A percentile compares a stretch with the other conserved stretches of the same genome.
These are phyloP conservation scores for Leccinum imitatum DNA, from an alignment of 768 basidiomycete species.

Conservation along the genomic window DNA sequence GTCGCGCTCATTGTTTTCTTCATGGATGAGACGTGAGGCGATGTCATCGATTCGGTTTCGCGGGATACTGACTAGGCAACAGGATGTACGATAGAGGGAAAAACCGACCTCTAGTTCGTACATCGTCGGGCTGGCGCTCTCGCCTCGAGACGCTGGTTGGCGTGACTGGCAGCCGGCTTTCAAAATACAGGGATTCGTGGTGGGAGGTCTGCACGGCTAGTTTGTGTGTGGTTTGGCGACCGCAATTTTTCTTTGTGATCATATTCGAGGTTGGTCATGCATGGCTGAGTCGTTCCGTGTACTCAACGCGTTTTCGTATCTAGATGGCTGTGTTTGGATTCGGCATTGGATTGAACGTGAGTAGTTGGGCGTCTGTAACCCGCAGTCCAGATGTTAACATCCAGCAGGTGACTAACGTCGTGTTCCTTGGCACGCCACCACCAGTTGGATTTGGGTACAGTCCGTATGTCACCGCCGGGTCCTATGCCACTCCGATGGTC, in stretches of 20 bases:
- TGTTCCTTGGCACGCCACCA: constrained; percentile 48
- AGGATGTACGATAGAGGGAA: constrained; percentile 51
- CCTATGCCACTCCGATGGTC: constrained; percentile 46
- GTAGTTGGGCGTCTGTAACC: constrained; percentile 1
- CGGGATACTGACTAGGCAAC: constrained; percentile 3
- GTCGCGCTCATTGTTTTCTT: constrained; percentile 46
- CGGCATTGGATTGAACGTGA: constrained; percentile 44
- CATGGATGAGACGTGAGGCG: constrained; percentile 48
- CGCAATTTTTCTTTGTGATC: constrained; percentile 42
- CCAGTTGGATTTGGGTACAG: constrained; percentile 50
- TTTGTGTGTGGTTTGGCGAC: constrained; percentile 47
- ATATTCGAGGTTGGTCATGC: constrained; percentile 37
- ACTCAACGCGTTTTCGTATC: background rate
- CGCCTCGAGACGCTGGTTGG: constrained; percentile 49
- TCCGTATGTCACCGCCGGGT: constrained; percentile 40
- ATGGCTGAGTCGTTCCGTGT: background rate
- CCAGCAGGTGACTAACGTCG: constrained; percentile 50
- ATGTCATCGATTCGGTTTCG: background rate
- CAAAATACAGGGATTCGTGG: constrained; percentile 46
- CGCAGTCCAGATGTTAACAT: background rate
- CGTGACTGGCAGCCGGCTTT: constrained; percentile 45
- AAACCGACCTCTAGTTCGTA: constrained; percentile 29
- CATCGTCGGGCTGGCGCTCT: constrained; percentile 34
- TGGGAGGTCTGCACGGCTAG: constrained; percentile 31
- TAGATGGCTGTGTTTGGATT: constrained; percentile 50